phyloP scores from a whole-genome alignment of 345 rosid genomes.

The Gossypium ekmanianum region DNA sequence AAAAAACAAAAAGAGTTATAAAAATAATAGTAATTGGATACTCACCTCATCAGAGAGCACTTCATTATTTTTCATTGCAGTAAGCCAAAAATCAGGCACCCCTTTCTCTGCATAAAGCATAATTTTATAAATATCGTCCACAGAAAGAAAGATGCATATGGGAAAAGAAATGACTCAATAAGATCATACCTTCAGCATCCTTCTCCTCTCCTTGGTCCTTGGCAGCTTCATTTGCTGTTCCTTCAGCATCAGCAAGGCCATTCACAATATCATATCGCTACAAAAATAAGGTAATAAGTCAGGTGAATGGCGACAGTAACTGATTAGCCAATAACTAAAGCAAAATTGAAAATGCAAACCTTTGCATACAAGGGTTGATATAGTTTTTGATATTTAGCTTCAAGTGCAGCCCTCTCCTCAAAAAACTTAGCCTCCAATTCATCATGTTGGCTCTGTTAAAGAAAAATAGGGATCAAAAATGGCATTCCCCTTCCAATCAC shows the following conservation, averaged over 20 bases:
- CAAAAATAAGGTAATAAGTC: slow-evolving; percentile 6
- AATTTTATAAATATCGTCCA: slow-evolving; percentile 7
- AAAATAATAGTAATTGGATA: neutral
- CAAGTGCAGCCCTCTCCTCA: slow-evolving; percentile 41
- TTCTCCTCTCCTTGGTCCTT: slow-evolving; percentile 55
- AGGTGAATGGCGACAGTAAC: neutral
- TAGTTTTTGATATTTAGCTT: slow-evolving; percentile 79
- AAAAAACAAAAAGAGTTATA: neutral
- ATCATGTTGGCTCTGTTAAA: slow-evolving; percentile 66
- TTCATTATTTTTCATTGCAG: slow-evolving; percentile 92
- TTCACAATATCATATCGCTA: slow-evolving; percentile 90
- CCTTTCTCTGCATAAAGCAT: slow-evolving; percentile 14
- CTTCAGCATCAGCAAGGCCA: slow-evolving; percentile 73
- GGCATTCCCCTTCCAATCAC: neutral
- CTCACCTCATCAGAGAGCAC: slow-evolving; percentile 81
- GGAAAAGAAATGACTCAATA: neutral
- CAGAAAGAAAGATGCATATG: neutral
- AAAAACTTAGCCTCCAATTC: slow-evolving; percentile 67
- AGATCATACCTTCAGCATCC: slow-evolving; percentile 54
- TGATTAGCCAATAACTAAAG: neutral
- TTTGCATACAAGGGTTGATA: slow-evolving; percentile 78
- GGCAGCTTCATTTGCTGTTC: slow-evolving; percentile 37
- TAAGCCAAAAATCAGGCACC: slow-evolving; percentile 18
- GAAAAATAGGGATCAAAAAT: neutral
- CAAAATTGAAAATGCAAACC: slow-evolving; percentile 31